phyloP scores from a whole-genome alignment of 176 grass and related monocot genomes.

The Rhipidocladum racemiflorum region DNA sequence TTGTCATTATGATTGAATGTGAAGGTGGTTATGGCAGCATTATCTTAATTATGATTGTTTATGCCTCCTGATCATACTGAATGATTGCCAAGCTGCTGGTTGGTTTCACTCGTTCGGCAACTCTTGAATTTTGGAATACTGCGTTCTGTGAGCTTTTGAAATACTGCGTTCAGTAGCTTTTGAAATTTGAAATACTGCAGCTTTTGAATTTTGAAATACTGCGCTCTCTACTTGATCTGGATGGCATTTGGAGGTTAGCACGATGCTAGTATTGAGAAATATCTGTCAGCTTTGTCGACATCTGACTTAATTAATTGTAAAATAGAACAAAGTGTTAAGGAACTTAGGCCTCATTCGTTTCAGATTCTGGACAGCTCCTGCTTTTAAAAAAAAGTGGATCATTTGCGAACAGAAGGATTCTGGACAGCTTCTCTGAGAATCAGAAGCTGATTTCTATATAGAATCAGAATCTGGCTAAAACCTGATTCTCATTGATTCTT shows the following conservation, averaged over 20 bases:
- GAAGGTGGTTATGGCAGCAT: neutral
- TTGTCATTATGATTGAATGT: neutral
- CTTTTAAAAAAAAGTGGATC: no score
- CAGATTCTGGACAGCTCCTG: no score
- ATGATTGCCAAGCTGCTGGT: neutral
- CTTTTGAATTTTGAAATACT: no score
- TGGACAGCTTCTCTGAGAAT: no score
- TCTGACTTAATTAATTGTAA: slow-evolving; percentile 19
- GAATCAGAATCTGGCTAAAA: no score
- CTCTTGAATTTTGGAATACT: slow-evolving; percentile 4
- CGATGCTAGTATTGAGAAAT: neutral
- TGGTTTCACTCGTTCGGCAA: neutral
- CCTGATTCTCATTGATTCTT: no score
- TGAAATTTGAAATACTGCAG: no score
- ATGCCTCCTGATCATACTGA: neutral
- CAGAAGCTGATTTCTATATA: no score
- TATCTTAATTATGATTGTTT: slow-evolving; percentile 10
- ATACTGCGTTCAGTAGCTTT: no score
- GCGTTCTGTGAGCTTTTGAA: neutral
- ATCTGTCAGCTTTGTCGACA: neutral
- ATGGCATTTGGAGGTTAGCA: neutral
- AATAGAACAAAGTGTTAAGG: neutral
- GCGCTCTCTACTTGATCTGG: neutral
- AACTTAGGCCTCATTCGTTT: no score
- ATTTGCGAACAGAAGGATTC: no score